Conservation (phyloP, 2,329 filamentous ascomycete species). For the Anthostomella pinea region DNA sequence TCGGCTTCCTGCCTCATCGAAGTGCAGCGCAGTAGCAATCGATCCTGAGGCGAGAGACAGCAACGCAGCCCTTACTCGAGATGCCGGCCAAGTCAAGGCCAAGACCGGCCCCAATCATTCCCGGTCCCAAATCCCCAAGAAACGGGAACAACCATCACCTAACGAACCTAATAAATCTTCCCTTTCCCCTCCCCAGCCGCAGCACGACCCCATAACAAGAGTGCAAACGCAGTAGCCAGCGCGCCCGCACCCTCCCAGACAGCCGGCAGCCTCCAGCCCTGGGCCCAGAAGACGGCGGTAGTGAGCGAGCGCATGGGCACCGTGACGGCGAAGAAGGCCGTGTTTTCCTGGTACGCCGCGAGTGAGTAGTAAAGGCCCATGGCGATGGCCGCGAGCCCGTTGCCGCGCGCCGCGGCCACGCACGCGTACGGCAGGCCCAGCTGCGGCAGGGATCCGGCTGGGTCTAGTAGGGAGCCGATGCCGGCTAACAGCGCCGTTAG, state of each 20-base stretch:
- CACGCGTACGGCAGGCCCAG: constrained; percentile 10
- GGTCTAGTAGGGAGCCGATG: constrained; percentile 14
- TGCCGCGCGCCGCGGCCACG: constrained; percentile 17
- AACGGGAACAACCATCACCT: too few relatives aligned
- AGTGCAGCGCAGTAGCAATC: too few relatives aligned
- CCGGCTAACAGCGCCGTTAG: constrained; percentile 21
- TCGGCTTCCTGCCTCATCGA: too few relatives aligned
- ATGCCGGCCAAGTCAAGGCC: too few relatives aligned
- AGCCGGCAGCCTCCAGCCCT: constrained; percentile 26
- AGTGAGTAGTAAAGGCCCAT: constrained; percentile 34
- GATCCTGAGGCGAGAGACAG: too few relatives aligned
- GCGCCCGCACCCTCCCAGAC: constrained; percentile 31
- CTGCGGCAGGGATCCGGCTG: constrained; percentile 9
- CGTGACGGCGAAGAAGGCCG: constrained; percentile 28
- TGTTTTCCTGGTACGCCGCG: constrained; percentile 32
- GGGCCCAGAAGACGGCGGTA: constrained; percentile 26
- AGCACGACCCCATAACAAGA: constrained; percentile 1
- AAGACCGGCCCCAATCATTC: too few relatives aligned
- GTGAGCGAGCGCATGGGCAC: constrained; percentile 32
- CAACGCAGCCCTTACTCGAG: too few relatives aligned
- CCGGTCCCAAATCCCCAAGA: too few relatives aligned
- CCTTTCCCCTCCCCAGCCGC: too few relatives aligned
- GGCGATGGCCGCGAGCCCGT: constrained; percentile 27
- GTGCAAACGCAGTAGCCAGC: constrained; percentile 13
- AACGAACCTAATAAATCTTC: too few relatives aligned